Evolutionary conservation across 805 yeast species (phyloP).

Genomic region (Metschnikowia baotianmanensis): DNA sequence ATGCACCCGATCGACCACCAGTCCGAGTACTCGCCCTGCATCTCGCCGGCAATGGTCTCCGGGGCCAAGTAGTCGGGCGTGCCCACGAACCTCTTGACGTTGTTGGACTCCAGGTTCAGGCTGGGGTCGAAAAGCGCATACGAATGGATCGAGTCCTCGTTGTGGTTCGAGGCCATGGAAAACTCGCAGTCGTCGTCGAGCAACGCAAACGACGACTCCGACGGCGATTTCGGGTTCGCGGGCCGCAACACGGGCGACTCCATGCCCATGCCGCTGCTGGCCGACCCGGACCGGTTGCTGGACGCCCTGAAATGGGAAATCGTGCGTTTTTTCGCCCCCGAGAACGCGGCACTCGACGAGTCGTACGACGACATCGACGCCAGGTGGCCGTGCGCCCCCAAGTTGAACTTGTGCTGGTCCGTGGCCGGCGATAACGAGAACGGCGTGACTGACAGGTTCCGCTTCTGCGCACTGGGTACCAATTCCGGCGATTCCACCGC

Average conservation of each 20-base stretch:
- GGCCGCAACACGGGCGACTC: constrained; percentile 53
- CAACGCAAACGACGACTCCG: constrained; percentile 57
- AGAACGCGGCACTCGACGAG: constrained; percentile 7
- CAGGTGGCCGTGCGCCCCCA: constrained; percentile 12
- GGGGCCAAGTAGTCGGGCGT: constrained; percentile 98
- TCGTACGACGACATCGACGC: constrained; percentile 15
- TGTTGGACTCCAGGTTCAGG: constrained; percentile 40
- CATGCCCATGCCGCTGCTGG: constrained; percentile 39
- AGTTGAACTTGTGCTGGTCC: constrained; percentile 24
- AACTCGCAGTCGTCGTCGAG: constrained; percentile 47
- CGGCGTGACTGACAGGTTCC: constrained; percentile 44
- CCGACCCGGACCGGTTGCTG: constrained; percentile 28
- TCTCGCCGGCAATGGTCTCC: constrained; percentile 82
- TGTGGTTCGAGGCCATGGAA: constrained; percentile 29
- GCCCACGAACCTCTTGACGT: constrained; percentile 76
- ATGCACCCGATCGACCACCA: constrained; percentile 99
- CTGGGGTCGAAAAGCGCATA: constrained; percentile 77
- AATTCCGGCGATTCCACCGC: constrained; percentile 18
- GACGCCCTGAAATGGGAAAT: constrained; percentile 19
- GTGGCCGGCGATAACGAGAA: constrained; percentile 42
- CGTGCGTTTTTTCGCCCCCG: constrained; percentile 17
- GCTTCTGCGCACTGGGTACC: constrained; percentile 24
- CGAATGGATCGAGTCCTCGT: constrained; percentile 24
- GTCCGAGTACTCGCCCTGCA: constrained; percentile 84
- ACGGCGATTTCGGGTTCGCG: constrained; percentile 44